A percentile compares a stretch with the other conserved stretches of the same genome.
Conservation (phyloP, 306 rosid species). For the Carpinus fangiana region DNA sequence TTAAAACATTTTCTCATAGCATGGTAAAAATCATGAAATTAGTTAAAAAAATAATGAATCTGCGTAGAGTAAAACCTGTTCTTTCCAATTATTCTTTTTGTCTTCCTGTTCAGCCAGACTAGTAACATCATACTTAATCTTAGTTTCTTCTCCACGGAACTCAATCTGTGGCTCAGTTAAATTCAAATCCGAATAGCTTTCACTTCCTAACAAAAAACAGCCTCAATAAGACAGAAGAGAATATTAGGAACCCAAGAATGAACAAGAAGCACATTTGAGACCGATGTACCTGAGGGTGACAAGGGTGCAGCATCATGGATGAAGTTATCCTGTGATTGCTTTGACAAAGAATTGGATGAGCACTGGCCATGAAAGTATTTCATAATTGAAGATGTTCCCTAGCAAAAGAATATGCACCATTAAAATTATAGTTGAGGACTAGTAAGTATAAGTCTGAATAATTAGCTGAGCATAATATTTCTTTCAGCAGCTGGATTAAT, state of each 20-base stretch:
- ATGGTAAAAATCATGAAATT: not conserved
- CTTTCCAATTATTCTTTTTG: conserved; percentile 31
- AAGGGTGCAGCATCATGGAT: conserved; percentile 50
- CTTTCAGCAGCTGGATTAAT: conserved; percentile 3
- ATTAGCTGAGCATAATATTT: conserved; percentile 3
- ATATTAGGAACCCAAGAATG: conserved; percentile 6
- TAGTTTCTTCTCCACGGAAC: conserved; percentile 44
- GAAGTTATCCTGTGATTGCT: conserved; percentile 38
- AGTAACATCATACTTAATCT: conserved; percentile 29
- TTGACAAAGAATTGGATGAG: conserved; percentile 40
- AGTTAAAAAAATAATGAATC: conserved; percentile 17
- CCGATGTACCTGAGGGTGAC: conserved; percentile 62
- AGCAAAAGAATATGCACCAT: conserved; percentile 21
- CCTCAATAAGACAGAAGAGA: conserved; percentile 28
- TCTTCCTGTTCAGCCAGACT: conserved; percentile 52
- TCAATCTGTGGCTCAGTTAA: conserved; percentile 38
- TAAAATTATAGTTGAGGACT: conserved; percentile 10
- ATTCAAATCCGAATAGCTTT: conserved; percentile 46
- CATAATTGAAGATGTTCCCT: conserved; percentile 83
- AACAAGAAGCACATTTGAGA: conserved; percentile 20
- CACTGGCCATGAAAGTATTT: conserved; percentile 69
- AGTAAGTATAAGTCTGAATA: conserved; percentile 17
- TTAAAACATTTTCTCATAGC: not conserved
- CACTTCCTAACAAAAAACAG: conserved; percentile 45
- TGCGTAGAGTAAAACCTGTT: conserved; percentile 27